Conservation (phyloP, 2,329 filamentous ascomycete species). For the Pseudocercospora eumusae region DNA sequence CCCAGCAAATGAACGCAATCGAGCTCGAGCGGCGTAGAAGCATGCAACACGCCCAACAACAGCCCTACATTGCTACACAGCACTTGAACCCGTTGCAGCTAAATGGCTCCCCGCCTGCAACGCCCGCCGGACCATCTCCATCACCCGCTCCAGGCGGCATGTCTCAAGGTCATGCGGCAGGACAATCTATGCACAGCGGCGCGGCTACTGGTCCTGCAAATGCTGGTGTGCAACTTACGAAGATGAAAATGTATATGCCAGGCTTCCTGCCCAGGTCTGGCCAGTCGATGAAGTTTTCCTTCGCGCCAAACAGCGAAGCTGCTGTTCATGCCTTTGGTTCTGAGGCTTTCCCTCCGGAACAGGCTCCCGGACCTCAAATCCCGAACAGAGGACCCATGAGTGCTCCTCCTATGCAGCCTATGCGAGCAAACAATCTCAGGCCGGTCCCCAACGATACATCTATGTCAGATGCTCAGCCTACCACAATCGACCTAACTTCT, state of each 20-base stretch:
- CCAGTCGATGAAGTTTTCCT: slow-evolving; percentile 37
- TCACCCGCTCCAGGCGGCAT: neutral
- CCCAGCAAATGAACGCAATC: slow-evolving; percentile 27
- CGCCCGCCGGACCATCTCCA: slow-evolving; percentile 15
- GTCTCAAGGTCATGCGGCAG: slow-evolving; percentile 2
- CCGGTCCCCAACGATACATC: slow-evolving; percentile 2
- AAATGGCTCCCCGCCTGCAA: slow-evolving; percentile 11
- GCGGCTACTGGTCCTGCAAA: slow-evolving; percentile 1
- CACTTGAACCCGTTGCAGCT: slow-evolving; percentile 31
- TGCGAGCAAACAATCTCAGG: neutral
- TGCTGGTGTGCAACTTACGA: slow-evolving; percentile 22
- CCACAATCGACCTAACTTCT: slow-evolving; percentile 23
- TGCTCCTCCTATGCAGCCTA: slow-evolving; percentile 14
- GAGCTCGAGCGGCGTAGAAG: slow-evolving; percentile 31
- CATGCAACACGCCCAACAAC: slow-evolving; percentile 29
- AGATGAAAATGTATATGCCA: slow-evolving; percentile 31
- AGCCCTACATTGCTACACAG: slow-evolving; percentile 11
- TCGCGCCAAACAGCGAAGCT: slow-evolving; percentile 29
- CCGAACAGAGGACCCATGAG: slow-evolving; percentile 29
- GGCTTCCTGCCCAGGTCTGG: slow-evolving; percentile 32
- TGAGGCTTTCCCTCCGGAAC: slow-evolving; percentile 27
- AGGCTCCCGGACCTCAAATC: slow-evolving; percentile 16
- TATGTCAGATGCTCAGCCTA: slow-evolving; percentile 12
- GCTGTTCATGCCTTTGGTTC: slow-evolving; percentile 30
- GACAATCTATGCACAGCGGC: neutral